These are phyloP conservation scores for Rhizophagus clarus DNA, from an alignment of 192 early-diverging fungal genomes.

Conservation along the genomic window DNA sequence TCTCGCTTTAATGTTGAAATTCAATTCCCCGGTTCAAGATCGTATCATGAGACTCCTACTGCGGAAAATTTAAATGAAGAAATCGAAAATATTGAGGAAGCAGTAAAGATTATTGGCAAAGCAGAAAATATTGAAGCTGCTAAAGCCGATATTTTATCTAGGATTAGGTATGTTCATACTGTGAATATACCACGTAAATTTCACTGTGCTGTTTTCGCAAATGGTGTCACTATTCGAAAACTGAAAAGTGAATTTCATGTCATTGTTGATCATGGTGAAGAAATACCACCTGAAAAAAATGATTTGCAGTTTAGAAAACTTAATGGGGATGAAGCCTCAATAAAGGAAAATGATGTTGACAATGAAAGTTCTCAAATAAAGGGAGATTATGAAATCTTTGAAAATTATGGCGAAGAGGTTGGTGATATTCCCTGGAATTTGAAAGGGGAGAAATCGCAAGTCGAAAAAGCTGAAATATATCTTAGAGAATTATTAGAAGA, in stretches of 20 bases:
- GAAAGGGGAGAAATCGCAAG: constrained; percentile 53
- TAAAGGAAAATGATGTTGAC: constrained; percentile 50
- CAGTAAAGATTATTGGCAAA: constrained; percentile 59
- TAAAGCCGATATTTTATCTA: constrained; percentile 44
- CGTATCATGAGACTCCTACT: not conserved
- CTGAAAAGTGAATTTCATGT: constrained; percentile 66
- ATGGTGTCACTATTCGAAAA: constrained; percentile 53
- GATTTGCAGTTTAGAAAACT: constrained; percentile 17
- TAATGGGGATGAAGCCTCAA: constrained; percentile 26
- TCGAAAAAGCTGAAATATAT: constrained; percentile 45
- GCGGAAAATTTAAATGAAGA: not conserved
- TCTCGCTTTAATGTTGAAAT: constrained; percentile 65
- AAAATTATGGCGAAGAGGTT: constrained; percentile 28
- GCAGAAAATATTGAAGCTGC: constrained; percentile 57
- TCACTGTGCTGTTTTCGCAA: constrained; percentile 56
- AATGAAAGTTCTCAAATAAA: constrained; percentile 30
- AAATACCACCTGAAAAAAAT: constrained; percentile 16
- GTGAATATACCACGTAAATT: constrained; percentile 55
- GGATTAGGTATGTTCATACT: constrained; percentile 44
- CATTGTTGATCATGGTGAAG: constrained; percentile 51
- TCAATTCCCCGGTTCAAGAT: constrained; percentile 54
- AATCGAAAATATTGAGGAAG: constrained; percentile 33
- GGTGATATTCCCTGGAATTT: constrained; percentile 53
- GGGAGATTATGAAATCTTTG: constrained; percentile 37
- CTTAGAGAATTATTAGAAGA: constrained; percentile 33